Conservation (phyloP, 441 rosid genomes). For the Bruguiera hainesii region DNA sequence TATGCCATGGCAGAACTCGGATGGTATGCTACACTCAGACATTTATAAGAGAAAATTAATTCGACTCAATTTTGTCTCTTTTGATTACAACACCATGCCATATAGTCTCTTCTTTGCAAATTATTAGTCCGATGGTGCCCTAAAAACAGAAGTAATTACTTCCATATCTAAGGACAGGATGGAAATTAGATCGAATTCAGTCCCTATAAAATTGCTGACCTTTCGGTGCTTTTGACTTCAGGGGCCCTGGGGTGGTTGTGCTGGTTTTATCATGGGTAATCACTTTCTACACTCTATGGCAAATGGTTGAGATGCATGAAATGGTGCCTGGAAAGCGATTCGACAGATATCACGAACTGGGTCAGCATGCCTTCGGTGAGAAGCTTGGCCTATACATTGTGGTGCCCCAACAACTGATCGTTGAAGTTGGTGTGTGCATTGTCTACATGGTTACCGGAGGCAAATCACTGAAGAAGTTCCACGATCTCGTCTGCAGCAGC, state of each 20-base stretch:
- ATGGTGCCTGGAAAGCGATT: slow-evolving; percentile 73
- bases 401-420: slow-evolving; percentile 68
- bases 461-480: slow-evolving; percentile 53
- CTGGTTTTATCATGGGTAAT: slow-evolving; percentile 66
- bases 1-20: slow-evolving; percentile 77
- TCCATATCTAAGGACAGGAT: no score
- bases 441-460: slow-evolving; percentile 87
- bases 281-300: slow-evolving; percentile 74
- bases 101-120: no score
- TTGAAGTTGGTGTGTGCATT: slow-evolving; percentile 58
- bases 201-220: neutral
- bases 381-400: slow-evolving; percentile 78
- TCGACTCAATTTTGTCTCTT: no score
- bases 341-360: slow-evolving; percentile 83
- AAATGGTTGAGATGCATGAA: slow-evolving; percentile 93
- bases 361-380: slow-evolving; percentile 75
- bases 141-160: no score
- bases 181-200: neutral
- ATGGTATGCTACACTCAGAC: slow-evolving; percentile 36
- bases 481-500: slow-evolving; percentile 34
- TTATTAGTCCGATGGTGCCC: no score
- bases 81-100: no score
- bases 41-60: no score
- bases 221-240: slow-evolving; percentile 11
- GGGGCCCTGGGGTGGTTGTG: slow-evolving; percentile 81